phyloP scores from a whole-genome alignment of 805 yeast species.

The Schwanniomyces pseudopolymorphus region DNA sequence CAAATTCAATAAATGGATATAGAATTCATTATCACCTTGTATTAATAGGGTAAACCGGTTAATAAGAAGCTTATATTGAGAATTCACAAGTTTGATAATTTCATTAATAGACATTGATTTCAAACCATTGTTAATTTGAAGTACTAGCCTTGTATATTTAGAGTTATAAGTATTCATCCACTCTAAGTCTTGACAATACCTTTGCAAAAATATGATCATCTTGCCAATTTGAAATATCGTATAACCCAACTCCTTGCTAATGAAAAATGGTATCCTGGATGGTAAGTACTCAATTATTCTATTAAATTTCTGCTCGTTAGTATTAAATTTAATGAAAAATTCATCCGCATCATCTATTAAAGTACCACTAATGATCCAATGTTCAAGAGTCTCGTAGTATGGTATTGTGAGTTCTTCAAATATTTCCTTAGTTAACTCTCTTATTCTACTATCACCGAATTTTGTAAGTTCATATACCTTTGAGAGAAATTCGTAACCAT shows the following conservation, averaged over 20 bases:
- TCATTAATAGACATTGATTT: slow-evolving; percentile 31
- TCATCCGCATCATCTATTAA: slow-evolving; percentile 54
- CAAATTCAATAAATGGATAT: slow-evolving; percentile 57
- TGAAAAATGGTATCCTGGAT: slow-evolving; percentile 48
- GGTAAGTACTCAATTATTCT: slow-evolving; percentile 31
- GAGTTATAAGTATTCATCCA: slow-evolving; percentile 55
- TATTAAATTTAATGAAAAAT: slow-evolving; percentile 54
- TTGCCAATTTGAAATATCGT: slow-evolving; percentile 70
- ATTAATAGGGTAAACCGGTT: slow-evolving; percentile 51
- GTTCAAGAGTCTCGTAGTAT: slow-evolving; percentile 55
- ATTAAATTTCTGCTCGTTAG: slow-evolving; percentile 26
- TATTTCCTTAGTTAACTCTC: slow-evolving; percentile 41
- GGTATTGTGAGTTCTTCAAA: slow-evolving; percentile 52
- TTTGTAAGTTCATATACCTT: slow-evolving; percentile 47
- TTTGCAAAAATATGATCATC: slow-evolving; percentile 60
- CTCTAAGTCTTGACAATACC: slow-evolving; percentile 62
- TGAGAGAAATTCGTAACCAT: slow-evolving; percentile 56
- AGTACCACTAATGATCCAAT: slow-evolving; percentile 73
- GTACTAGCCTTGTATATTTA: slow-evolving; percentile 30
- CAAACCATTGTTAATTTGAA: slow-evolving; percentile 32
- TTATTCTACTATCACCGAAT: slow-evolving; percentile 64
- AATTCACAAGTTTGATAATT: slow-evolving; percentile 32
- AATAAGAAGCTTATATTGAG: slow-evolving; percentile 53
- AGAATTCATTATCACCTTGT: slow-evolving; percentile 47
- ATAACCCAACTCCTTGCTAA: slow-evolving; percentile 33